Evolutionary conservation across 345 rosid species (phyloP), one percentile per base, ranked within the genome.

Genomic region (Capsella bursapastoris): DNA sequence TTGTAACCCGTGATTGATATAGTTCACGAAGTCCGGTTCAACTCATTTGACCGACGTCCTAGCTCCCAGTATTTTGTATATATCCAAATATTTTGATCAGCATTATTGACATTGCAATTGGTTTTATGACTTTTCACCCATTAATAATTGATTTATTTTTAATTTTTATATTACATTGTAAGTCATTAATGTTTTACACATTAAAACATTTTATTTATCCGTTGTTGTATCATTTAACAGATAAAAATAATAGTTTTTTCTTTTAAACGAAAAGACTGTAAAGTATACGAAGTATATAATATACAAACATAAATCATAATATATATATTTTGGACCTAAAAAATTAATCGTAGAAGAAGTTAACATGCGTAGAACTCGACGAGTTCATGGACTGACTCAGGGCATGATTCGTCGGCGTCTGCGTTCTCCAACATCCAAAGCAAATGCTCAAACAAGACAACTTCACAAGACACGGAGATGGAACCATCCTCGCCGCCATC

Each of bases 391-490:
- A 89, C 44, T 2, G 98, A 89, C 79, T 91, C 97, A 0, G 87
- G 88, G 8, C 82, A 87, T 15, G 92, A 84, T 67, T 77, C 81
- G 43, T 93, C 92, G 0, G 86, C 93, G 65, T 89, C 92, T 0
- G 89, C 92, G 32, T 87, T 91, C 41, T 89, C 92, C 8, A 93
- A 81, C 98, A 93, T 93, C 98, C 98, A 93, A 31, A 90, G 96
- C 81, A 90, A 75, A 84, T 93, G 98, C 72, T 93, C 98, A 79
- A 93, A 93, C 89, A 93, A 53, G 7, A 93, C 98, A 51, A 93
- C 98, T 81, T 93, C 98, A 38, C 98, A 93, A 5, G 89, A 80
- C 7, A 93, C 89, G 31, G 67, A 81, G 22, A 93, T 62, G 34
- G 86, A 64, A 61, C 83, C 83, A 55, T 80, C 74, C 35, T 77